Percentiles rank a stretch among this genome's conserved stretches.
These are phyloP conservation scores for Kodamaea kaohsiungensis DNA, from an alignment of 805 yeast genomes.

Conservation along the genomic window DNA sequence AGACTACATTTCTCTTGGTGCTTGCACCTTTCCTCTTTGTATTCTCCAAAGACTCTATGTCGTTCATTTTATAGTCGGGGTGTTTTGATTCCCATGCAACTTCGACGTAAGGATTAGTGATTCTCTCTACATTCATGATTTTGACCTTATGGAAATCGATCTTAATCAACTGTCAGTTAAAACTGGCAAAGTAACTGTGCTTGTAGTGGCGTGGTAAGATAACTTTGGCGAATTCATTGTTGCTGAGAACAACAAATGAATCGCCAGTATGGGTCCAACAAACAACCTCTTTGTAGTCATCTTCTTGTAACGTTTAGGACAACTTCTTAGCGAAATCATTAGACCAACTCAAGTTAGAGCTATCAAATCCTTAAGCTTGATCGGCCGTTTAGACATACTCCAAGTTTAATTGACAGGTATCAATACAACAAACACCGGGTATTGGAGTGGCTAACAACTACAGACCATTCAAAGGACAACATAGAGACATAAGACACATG, in stretches of 20 bases:
- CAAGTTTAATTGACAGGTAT: neutral
- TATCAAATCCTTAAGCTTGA: neutral
- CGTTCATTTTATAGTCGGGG: conserved; percentile 79
- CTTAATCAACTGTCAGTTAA: conserved; percentile 93
- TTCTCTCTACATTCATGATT: conserved; percentile 60
- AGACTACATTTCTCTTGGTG: conserved; percentile 38
- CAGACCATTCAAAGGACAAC: neutral
- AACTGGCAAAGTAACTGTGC: conserved; percentile 91
- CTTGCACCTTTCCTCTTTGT: conserved; percentile 81
- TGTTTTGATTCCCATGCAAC: conserved; percentile 95
- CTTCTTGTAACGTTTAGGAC: conserved; percentile 83
- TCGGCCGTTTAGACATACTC: neutral
- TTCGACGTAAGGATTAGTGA: conserved; percentile 59
- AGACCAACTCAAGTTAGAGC: conserved; percentile 49
- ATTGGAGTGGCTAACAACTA: neutral
- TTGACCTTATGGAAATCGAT: conserved; percentile 97
- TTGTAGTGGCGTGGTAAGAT: conserved; percentile 91
- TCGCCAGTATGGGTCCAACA: conserved; percentile 87
- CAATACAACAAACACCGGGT: neutral
- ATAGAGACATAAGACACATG: neutral
- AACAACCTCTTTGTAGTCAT: conserved; percentile 71
- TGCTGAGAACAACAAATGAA: conserved; percentile 84
- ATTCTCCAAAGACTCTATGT: conserved; percentile 76
- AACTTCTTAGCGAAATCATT: conserved; percentile 79
- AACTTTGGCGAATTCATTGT: conserved; percentile 85